Percentiles rank a stretch among this genome's conserved stretches.
Conservation (phyloP, 345 rosid species). For the Citrus maxima region DNA sequence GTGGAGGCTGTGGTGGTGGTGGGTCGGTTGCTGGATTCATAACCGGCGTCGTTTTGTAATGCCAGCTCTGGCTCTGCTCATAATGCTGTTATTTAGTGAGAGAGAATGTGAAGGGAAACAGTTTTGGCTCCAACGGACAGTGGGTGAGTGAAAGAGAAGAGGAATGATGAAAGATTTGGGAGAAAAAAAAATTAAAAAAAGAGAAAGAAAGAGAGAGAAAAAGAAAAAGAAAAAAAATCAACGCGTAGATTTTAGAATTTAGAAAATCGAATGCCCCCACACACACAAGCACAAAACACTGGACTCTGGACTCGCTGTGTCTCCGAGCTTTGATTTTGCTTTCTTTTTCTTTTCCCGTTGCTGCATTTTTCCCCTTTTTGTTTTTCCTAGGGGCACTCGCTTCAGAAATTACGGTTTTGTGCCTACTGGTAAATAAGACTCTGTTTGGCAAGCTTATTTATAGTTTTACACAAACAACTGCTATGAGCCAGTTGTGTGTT, state of each 20-base stretch:
- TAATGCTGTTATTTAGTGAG: conserved; percentile 28
- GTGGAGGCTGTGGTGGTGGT: conserved; percentile 57
- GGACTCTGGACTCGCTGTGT: neutral
- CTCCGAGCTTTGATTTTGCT: neutral
- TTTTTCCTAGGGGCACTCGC: conserved; percentile 27
- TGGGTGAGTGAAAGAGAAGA: conserved; percentile 18
- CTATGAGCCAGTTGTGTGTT: too few relatives aligned
- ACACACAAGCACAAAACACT: conserved; percentile 5
- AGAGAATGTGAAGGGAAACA: conserved; percentile 30
- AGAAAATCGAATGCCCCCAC: conserved; percentile 9
- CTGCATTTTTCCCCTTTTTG: neutral
- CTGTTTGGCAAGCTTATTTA: conserved; percentile 5
- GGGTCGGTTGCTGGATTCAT: conserved; percentile 86
- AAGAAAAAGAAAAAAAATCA: conserved; percentile 15
- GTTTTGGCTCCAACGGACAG: conserved; percentile 79
- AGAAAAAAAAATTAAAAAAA: neutral
- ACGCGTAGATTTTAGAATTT: conserved; percentile 16
- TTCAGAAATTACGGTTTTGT: conserved; percentile 19
- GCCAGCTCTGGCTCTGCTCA: conserved; percentile 61
- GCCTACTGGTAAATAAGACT: conserved; percentile 4
- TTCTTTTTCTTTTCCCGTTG: neutral
- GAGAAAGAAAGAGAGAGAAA: neutral
- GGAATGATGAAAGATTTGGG: conserved; percentile 9
- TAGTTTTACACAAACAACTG: neutral
- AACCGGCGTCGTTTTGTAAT: conserved; percentile 47